Evolutionary conservation across 768 basidiomycete genomes (phyloP), one percentile per base, ranked within the genome.

Genomic region (Phanerochaete sordida): DNA sequence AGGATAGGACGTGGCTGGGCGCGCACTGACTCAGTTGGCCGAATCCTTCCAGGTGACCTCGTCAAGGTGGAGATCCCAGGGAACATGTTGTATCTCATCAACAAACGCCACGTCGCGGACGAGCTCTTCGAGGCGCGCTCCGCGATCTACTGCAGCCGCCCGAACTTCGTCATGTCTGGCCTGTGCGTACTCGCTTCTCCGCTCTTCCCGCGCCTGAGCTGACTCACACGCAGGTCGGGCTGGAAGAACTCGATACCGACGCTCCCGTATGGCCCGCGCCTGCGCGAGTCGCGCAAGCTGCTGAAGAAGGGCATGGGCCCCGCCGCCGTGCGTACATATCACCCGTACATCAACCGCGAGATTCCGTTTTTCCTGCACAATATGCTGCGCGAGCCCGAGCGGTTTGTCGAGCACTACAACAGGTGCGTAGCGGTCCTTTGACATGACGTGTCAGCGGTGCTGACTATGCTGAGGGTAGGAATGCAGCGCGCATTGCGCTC

Each of bases 351-450:
- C 26, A 51, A 51, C n/a, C 13, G 50, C 6, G 50, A 51, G 5
- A 39, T 46, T 1, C 28, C 30, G 1, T 51, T 51, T 5, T 81
- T 82, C 69, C 68, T 83, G 21, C 65, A 72, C 19, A 76, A 75
- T 1, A 67, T 81, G 8, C 69, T 76, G 7, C 67, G 69, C 0
- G 71, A 77, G 11, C 78, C 81, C 0, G 66, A 68, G 1, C 70
- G 73, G 15, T 66, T 83, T 2, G 65, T 70, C 0, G 63, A 72
- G 3, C 73, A 80, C 30, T 64, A 81, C 46, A 76, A 79, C 8
- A 70, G 72, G 79, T 78, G 56, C 48, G 74, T 61, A 9, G 23
- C 37, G 5, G 23, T 2, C 31, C 8, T 27, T 16, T 16, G 19
- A 4, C 27, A 4, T 7, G 12, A 21, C 26, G 26, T 26, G 31